Percentiles rank a stretch among this genome's conserved stretches.
Conservation (phyloP, 139 green algal genomes). For the Pseudopediastrum boryanum region DNA sequence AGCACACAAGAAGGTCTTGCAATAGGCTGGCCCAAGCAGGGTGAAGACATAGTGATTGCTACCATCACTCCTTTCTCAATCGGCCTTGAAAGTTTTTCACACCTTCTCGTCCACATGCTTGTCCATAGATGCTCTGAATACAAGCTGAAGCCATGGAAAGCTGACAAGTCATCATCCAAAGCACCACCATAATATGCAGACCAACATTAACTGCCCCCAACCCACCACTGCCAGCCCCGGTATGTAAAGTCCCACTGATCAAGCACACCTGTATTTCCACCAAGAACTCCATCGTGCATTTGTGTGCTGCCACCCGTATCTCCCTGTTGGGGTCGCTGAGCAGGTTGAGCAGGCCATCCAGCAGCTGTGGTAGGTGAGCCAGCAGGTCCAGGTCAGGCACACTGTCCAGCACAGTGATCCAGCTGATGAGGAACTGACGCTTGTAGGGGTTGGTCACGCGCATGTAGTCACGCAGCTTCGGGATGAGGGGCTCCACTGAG, state of each 20-base stretch:
- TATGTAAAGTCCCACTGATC: background rate
- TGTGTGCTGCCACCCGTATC: conserved; percentile 55
- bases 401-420: conserved; percentile 78
- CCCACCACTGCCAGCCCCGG: background rate
- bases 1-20: too few relatives aligned
- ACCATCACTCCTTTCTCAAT: too few relatives aligned
- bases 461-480: conserved; percentile 80
- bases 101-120: too few relatives aligned
- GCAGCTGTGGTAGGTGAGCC: conserved; percentile 83
- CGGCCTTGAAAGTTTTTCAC: too few relatives aligned
- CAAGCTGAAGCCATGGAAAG: too few relatives aligned
- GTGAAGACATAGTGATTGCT: too few relatives aligned
- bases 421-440: conserved; percentile 59
- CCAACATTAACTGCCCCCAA: background rate
- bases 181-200: too few relatives aligned
- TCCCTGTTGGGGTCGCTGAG: conserved; percentile 74
- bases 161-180: too few relatives aligned
- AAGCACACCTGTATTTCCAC: conserved; percentile 57
- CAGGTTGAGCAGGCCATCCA: conserved; percentile 91
- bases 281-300: conserved; percentile 66
- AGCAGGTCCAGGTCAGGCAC: conserved; percentile 93
- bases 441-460: conserved; percentile 86
- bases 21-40: too few relatives aligned
- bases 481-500: conserved; percentile 86
- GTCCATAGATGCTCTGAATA: too few relatives aligned